Conservation (phyloP, 2,329 filamentous ascomycete genomes). For the Phialophora expanda region DNA sequence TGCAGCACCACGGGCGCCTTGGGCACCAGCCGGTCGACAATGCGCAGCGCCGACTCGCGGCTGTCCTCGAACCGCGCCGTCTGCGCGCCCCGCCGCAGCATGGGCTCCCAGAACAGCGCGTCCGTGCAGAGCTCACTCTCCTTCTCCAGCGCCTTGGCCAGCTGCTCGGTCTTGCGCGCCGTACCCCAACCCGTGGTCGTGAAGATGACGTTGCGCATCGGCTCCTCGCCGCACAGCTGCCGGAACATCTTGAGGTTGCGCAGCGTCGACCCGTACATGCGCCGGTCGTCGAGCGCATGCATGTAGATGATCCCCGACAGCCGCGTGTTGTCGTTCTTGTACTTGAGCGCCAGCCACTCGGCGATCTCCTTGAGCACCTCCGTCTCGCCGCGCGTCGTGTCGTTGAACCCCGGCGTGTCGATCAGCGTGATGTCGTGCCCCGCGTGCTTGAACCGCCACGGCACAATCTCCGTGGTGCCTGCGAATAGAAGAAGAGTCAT, state of each 20-base stretch:
- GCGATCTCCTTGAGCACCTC: constrained; percentile 27
- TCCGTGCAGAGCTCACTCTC: not conserved
- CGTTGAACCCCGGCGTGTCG: constrained; percentile 35
- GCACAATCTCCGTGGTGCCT: not conserved
- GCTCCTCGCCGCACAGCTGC: constrained; percentile 22
- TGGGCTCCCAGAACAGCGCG: not conserved
- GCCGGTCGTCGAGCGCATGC: constrained; percentile 28
- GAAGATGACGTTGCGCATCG: constrained; percentile 15
- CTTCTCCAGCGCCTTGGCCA: not conserved
- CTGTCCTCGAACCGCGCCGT: not conserved
- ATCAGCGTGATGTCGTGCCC: constrained; percentile 8
- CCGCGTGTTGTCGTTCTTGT: not conserved
- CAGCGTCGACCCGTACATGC: constrained; percentile 26
- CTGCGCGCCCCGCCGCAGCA: not conserved
- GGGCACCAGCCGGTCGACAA: constrained; percentile 11
- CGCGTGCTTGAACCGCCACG: not conserved
- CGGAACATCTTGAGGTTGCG: constrained; percentile 28
- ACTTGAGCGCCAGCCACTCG: constrained; percentile 21
- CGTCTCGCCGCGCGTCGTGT: constrained; percentile 22
- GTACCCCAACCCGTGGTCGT: constrained; percentile 28
- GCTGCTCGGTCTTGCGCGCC: not conserved
- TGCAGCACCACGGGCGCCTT: not conserved
- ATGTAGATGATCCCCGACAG: constrained; percentile 31
- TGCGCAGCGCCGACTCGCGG: constrained; percentile 10
- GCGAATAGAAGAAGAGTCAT: no score